phyloP scores from a whole-genome alignment of 192 early-diverging fungal species.

The Bifiguratus adelaidae region DNA sequence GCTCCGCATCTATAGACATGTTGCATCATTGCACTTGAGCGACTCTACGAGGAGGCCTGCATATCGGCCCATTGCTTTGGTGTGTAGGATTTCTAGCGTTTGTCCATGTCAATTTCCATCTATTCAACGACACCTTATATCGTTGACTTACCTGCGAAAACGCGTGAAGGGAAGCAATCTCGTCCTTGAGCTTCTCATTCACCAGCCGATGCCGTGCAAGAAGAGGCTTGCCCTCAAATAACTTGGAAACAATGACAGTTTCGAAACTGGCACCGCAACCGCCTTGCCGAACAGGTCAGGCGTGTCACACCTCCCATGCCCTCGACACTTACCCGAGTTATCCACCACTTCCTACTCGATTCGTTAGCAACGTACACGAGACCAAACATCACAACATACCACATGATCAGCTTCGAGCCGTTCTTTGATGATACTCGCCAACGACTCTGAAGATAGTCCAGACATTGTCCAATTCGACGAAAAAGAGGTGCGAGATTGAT shows the following conservation, averaged over 20 bases:
- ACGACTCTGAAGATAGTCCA: no score
- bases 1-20: no score
- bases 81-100: constrained; percentile 52
- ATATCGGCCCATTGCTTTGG: constrained; percentile 46
- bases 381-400: constrained; percentile 3
- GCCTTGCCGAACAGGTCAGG: constrained; percentile 47
- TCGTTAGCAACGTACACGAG: neutral
- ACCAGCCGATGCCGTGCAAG: constrained; percentile 72
- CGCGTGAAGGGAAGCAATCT: constrained; percentile 73
- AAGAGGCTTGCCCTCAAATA: constrained; percentile 60
- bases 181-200: constrained; percentile 68
- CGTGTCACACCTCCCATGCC: constrained; percentile 1
- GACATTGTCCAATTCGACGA: no score
- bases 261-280: constrained; percentile 81
- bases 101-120: neutral
- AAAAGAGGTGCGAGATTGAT: no score
- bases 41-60: no score
- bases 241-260: constrained; percentile 59
- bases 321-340: constrained; percentile 1
- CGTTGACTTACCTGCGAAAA: constrained; percentile 59
- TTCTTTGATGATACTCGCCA: no score
- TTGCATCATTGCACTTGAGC: no score
- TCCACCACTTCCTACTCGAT: neutral
- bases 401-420: constrained; percentile 24
- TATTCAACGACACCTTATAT: neutral